Conservation (phyloP, 2,329 filamentous ascomycete species). For the Leptographium radiaticola region DNA sequence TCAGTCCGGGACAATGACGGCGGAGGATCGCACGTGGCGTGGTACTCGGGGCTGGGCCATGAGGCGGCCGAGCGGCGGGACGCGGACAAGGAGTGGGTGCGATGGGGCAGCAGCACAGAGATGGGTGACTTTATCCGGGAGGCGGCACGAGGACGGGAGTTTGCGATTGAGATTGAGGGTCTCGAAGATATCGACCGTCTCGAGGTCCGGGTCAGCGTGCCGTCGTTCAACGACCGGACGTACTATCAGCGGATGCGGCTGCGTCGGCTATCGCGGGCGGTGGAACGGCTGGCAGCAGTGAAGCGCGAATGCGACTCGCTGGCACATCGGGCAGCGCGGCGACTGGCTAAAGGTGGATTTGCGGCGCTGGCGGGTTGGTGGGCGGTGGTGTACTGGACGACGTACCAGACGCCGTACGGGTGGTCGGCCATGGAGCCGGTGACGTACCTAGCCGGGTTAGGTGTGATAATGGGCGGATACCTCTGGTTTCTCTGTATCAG, state of each 20-base stretch:
- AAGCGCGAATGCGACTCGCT: conserved; percentile 72
- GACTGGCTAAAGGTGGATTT: conserved; percentile 70
- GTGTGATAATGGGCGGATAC: conserved; percentile 78
- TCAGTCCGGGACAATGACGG: conserved; percentile 28
- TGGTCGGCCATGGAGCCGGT: conserved; percentile 90
- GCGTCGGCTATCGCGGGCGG: conserved; percentile 54
- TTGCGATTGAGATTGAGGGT: conserved; percentile 72
- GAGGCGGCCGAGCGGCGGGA: conserved; percentile 31
- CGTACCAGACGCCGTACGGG: conserved; percentile 61
- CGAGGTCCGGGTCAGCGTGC: conserved; percentile 67
- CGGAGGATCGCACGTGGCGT: conserved; percentile 38
- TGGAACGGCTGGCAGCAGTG: conserved; percentile 56
- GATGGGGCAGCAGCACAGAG: conserved; percentile 81
- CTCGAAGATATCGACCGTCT: conserved; percentile 44
- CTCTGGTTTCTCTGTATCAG: conserved; percentile 92
- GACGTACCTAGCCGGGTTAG: conserved; percentile 78
- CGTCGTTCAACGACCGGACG: conserved; percentile 81
- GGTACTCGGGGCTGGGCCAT: conserved; percentile 57
- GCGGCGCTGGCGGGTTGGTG: conserved; percentile 64
- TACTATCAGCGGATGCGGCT: conserved; percentile 72
- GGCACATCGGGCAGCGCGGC: conserved; percentile 65
- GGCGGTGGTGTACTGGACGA: conserved; percentile 64
- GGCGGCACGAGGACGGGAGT: conserved; percentile 71
- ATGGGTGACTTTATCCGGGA: conserved; percentile 91
- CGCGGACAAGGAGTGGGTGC: conserved; percentile 55